These are phyloP conservation scores for Apiospora kogelbergensis DNA, from an alignment of 2,329 filamentous ascomycete genomes.

Conservation along the genomic window DNA sequence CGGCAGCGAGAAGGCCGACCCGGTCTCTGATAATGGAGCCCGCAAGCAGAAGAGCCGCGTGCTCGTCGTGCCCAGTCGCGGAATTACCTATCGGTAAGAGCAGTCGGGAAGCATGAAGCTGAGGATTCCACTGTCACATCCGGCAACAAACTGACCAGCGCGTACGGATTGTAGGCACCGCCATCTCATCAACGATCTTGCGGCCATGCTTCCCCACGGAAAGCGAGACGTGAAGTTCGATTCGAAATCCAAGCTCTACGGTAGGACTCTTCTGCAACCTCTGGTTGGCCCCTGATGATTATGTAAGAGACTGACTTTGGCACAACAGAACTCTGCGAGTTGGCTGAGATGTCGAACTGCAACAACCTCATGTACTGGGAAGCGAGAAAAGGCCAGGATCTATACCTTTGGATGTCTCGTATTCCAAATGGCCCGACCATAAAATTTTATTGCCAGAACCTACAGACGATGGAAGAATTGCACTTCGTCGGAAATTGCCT, in stretches of 20 bases:
- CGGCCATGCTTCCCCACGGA: slow-evolving; percentile 84
- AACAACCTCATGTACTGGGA: slow-evolving; percentile 82
- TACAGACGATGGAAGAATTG: slow-evolving; percentile 92
- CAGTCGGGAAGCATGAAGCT: not conserved
- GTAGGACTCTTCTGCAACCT: slow-evolving; percentile 61
- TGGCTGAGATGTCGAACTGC: slow-evolving; percentile 79
- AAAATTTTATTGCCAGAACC: slow-evolving; percentile 67
- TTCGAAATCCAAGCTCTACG: slow-evolving; percentile 83
- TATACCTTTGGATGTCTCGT: slow-evolving; percentile 92
- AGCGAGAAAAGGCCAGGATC: slow-evolving; percentile 88
- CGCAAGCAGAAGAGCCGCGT: slow-evolving; percentile 74
- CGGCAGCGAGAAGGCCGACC: slow-evolving; percentile 45
- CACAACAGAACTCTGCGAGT: slow-evolving; percentile 26
- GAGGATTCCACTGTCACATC: not conserved
- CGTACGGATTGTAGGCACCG: slow-evolving; percentile 64
- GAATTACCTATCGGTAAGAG: slow-evolving; percentile 79
- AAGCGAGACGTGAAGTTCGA: slow-evolving; percentile 92
- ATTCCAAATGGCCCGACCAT: slow-evolving; percentile 76
- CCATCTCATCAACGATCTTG: slow-evolving; percentile 87
- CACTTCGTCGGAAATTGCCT: slow-evolving; percentile 97
- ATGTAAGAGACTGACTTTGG: not conserved
- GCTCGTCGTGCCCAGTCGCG: slow-evolving; percentile 87
- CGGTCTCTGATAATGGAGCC: slow-evolving; percentile 47
- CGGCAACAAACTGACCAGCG: not conserved
- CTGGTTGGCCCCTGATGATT: not conserved